These are phyloP conservation scores for Purshia tridentata DNA, from an alignment of 306 rosid species.

Conservation along the genomic window DNA sequence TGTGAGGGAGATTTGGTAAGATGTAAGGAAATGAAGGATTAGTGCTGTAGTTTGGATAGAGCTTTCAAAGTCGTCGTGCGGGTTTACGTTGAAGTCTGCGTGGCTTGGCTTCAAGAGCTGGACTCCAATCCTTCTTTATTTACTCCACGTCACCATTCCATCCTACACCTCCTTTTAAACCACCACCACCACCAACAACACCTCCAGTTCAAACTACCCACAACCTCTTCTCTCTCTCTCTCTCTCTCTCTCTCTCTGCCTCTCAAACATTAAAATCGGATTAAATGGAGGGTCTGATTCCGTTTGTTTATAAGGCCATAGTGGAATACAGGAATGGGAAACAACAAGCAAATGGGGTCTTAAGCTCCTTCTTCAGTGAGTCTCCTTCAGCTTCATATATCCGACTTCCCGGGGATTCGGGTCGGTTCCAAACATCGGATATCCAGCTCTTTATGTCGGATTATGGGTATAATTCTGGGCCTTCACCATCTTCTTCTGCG, in stretches of 20 bases:
- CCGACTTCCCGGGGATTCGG: slow-evolving; percentile 44
- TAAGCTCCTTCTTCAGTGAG: slow-evolving; percentile 62
- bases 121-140: slow-evolving; percentile 53
- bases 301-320: slow-evolving; percentile 74
- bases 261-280: neutral
- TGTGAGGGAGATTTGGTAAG: slow-evolving; percentile 31
- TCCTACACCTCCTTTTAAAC: slow-evolving; percentile 19
- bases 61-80: slow-evolving; percentile 51
- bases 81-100: slow-evolving; percentile 51
- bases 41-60: slow-evolving; percentile 42
- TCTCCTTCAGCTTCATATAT: slow-evolving; percentile 53
- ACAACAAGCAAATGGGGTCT: slow-evolving; percentile 28
- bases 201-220: slow-evolving; percentile 28
- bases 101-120: slow-evolving; percentile 60
- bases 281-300: slow-evolving; percentile 88
- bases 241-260: slow-evolving; percentile 14
- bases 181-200: slow-evolving; percentile 30
- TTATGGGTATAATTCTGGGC: slow-evolving; percentile 13
- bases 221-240: slow-evolving; percentile 9
- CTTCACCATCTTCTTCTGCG: slow-evolving; percentile 47
- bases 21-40: slow-evolving; percentile 6
- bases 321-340: slow-evolving; percentile 63
- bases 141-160: slow-evolving; percentile 11
- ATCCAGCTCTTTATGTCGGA: slow-evolving; percentile 33
- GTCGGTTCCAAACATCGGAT: slow-evolving; percentile 36